Base-by-base conservation (phyloP, 2,329 filamentous ascomycete genomes). In the Acrodontium crateriforme region DNA sequence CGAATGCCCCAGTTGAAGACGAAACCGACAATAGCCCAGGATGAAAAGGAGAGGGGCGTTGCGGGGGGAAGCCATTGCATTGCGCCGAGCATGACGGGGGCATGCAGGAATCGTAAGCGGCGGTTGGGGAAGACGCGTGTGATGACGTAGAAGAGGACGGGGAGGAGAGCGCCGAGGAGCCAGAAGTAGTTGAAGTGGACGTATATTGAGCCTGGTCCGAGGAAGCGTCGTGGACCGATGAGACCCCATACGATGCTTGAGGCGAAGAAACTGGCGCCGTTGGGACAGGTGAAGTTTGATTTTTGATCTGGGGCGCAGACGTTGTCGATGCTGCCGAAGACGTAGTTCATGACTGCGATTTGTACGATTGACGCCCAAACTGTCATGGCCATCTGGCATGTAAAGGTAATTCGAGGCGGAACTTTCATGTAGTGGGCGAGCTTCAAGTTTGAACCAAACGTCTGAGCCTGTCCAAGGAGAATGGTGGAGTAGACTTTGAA, bases 361-460 rank as follows among this genome's bases (percentile, higher is more conserved):
- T 91, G 83, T 1, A 80, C 85, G 20, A 89, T 45, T 8, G 76
- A 83, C 0, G 79, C 82, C 26, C 87, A 67, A 28, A 82, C 55
- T 0, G 79, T 84, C 12, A 78, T 78, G 6, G 72, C 68, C 50
- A 85, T 74, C 47, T 85, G 80, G 6, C 84, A 76, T n/a, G 67
- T 61, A 56, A 85, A 85, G 25, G 84, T 64, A 26, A 78, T 74
- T n/a, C 76, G 68, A 0, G 79, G 80, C 1, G 80, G 80, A 9
- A 87, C 80, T 53, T 85, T 84, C 78, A 85, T 84, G 55, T 87
- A 85, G 47, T 85, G 78, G 9, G 79, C 83, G 0, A 92, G 68
- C 54, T 92, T 92, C 27, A 92, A 65, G 50, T 92, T 83, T 2
- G 79, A 76, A 1, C 80, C 78, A 49, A 91, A 92, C 49, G 91